Conservation (phyloP, 805 yeast species). For the Metschnikowia aberdeeniae region DNA sequence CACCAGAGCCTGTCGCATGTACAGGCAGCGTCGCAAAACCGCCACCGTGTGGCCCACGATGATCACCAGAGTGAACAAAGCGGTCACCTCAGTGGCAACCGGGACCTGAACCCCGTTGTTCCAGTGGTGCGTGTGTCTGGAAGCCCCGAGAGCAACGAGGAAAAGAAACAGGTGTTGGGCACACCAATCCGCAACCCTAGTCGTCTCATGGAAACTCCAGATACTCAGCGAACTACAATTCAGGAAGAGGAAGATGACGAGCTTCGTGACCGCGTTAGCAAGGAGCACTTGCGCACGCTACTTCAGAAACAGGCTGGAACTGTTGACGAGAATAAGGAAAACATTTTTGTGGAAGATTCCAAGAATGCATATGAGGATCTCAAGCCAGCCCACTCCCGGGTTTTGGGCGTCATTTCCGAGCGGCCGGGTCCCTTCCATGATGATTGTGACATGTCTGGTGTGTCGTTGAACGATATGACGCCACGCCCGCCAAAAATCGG, state of each 20-base stretch:
- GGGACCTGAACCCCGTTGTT: not conserved
- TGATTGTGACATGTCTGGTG: not conserved
- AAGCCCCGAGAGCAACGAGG: not conserved
- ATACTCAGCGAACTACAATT: constrained; percentile 42
- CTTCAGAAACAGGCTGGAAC: constrained; percentile 21
- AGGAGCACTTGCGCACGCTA: constrained; percentile 30
- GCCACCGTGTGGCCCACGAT: no score
- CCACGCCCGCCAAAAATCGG: constrained; percentile 29
- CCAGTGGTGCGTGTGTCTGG: not conserved
- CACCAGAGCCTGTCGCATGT: constrained; percentile 1
- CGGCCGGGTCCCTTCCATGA: constrained; percentile 8
- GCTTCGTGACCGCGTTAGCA: constrained; percentile 28
- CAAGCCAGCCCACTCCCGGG: constrained; percentile 5
- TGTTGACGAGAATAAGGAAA: constrained; percentile 45
- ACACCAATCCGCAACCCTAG: constrained; percentile 15
- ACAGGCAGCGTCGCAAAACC: not conserved
- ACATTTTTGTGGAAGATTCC: constrained; percentile 38
- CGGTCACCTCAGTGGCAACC: not conserved
- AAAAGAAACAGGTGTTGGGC: constrained; percentile 8
- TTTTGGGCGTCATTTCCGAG: constrained; percentile 25
- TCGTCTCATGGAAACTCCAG: constrained; percentile 35
- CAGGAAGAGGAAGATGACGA: constrained; percentile 39
- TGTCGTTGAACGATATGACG: constrained; percentile 16
- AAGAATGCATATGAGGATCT: constrained; percentile 20
- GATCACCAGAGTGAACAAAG: not conserved